These are phyloP conservation scores for Cryphonectria radicalis DNA, from an alignment of 2,329 filamentous ascomycete species.

Conservation along the genomic window DNA sequence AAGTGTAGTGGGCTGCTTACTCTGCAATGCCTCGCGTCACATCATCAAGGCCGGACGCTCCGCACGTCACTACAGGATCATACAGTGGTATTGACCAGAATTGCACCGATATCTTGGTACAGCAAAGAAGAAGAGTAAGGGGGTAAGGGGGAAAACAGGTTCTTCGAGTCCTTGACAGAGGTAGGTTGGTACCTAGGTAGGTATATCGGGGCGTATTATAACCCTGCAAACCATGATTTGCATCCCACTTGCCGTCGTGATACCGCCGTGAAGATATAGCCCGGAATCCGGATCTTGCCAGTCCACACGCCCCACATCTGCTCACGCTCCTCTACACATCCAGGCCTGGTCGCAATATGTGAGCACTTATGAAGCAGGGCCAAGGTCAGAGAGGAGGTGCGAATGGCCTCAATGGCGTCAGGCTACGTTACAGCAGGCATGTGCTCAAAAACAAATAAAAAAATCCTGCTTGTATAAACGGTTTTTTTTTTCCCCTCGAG, in stretches of 20 bases:
- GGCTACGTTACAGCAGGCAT: background rate
- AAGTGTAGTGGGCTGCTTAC: background rate
- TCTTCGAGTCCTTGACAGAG: background rate
- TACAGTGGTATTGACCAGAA: background rate
- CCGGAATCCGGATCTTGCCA: constrained; percentile 13
- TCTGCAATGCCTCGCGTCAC: background rate
- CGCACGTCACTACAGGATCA: constrained; percentile 1
- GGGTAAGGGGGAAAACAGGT: background rate
- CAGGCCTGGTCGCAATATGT: background rate
- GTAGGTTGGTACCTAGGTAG: background rate
- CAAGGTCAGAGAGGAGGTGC: background rate
- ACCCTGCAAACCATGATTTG: background rate
- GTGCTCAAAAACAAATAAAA: background rate
- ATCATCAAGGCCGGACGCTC: background rate
- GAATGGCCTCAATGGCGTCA: constrained; percentile 16
- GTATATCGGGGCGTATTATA: background rate
- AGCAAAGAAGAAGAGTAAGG: background rate
- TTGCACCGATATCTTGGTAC: constrained; percentile 6
- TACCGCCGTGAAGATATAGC: constrained; percentile 16
- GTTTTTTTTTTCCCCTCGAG: too few species aligned
- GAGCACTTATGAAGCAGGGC: too few species aligned
- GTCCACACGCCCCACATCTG: constrained; percentile 5
- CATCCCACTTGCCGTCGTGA: background rate
- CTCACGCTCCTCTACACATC: background rate
- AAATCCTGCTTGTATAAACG: background rate